phyloP scores from a whole-genome alignment of 768 basidiomycete genomes.

The Amanita thiersii region DNA sequence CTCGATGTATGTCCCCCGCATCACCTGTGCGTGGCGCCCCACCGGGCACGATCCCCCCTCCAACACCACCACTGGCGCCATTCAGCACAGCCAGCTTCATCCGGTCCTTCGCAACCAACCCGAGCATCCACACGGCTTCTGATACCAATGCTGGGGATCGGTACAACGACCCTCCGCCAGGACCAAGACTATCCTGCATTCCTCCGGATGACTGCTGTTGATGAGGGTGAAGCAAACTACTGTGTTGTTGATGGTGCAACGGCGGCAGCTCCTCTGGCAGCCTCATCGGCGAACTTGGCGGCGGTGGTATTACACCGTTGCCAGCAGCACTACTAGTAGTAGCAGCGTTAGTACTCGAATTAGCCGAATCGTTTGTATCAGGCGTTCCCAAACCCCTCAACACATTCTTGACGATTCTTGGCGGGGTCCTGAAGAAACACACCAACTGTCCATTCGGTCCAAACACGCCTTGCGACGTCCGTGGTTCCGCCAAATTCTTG shows the following conservation, averaged over 20 bases:
- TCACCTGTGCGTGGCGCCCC: conserved; percentile 34
- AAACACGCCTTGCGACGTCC: conserved; percentile 84
- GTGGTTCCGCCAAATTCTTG: conserved; percentile 77
- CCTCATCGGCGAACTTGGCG: conserved; percentile 5
- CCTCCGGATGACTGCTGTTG: not conserved
- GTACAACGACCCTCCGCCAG: conserved; percentile 33
- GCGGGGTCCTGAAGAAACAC: conserved; percentile 77
- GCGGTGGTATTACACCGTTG: not conserved
- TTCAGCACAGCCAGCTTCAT: conserved; percentile 25
- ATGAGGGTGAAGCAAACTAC: not conserved
- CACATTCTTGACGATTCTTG: conserved; percentile 58
- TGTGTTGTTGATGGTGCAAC: conserved; percentile 11
- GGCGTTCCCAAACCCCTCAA: conserved; percentile 38
- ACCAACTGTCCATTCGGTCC: conserved; percentile 85
- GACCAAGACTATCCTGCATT: conserved; percentile 7
- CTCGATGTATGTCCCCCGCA: conserved; percentile 54
- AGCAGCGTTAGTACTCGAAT: too few relatives aligned
- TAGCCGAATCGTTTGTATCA: too few relatives aligned
- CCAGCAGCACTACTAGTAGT: conserved; percentile 37
- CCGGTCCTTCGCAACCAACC: conserved; percentile 53
- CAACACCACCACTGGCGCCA: too few relatives aligned
- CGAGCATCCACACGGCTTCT: conserved; percentile 64
- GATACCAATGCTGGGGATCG: conserved; percentile 65
- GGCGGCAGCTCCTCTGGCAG: conserved; percentile 11
- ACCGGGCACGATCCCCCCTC: not conserved